A percentile compares a stretch with the other conserved stretches of the same genome.
Evolutionary conservation across 2,329 filamentous ascomycete species (phyloP).

Genomic region (Aureobasidium pullulans): DNA sequence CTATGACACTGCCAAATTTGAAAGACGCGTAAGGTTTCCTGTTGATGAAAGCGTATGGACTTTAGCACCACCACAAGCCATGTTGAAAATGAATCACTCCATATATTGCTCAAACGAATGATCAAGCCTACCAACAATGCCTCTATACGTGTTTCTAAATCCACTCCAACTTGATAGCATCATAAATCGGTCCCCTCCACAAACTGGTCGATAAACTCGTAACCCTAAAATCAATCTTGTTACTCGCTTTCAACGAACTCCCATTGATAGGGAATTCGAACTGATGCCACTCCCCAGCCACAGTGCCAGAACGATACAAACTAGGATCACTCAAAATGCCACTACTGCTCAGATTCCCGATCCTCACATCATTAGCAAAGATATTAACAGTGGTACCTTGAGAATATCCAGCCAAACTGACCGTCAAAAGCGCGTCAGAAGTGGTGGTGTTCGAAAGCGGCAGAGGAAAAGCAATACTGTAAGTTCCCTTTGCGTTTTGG

Average conservation of each 20-base stretch:
- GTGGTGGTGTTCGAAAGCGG: not conserved
- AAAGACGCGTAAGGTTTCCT: no score
- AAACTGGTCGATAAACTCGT: conserved; percentile 23
- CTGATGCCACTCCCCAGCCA: conserved; percentile 42
- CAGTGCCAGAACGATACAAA: conserved; percentile 42
- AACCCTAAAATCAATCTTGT: conserved; percentile 32
- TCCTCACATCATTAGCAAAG: conserved; percentile 33
- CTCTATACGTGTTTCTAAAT: not conserved
- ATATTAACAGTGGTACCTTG: conserved; percentile 35
- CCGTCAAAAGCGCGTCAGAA: conserved; percentile 31
- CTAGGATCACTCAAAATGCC: conserved; percentile 37
- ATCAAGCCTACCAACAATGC: no score
- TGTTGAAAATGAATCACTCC: no score
- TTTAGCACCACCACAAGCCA: no score
- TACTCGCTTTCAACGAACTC: conserved; percentile 25
- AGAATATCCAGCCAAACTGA: conserved; percentile 41
- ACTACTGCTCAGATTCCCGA: conserved; percentile 37
- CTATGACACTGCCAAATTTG: no score
- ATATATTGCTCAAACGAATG: no score
- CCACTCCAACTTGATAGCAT: conserved; percentile 34
- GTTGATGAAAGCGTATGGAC: no score
- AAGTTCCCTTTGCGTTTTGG: conserved; percentile 10
- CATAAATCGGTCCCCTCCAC: conserved; percentile 39
- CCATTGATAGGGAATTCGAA: conserved; percentile 34
- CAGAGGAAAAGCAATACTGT: not conserved